phyloP scores from a whole-genome alignment of 495 filamentous ascomycete genomes.

The Chaetomium cochliodes region DNA sequence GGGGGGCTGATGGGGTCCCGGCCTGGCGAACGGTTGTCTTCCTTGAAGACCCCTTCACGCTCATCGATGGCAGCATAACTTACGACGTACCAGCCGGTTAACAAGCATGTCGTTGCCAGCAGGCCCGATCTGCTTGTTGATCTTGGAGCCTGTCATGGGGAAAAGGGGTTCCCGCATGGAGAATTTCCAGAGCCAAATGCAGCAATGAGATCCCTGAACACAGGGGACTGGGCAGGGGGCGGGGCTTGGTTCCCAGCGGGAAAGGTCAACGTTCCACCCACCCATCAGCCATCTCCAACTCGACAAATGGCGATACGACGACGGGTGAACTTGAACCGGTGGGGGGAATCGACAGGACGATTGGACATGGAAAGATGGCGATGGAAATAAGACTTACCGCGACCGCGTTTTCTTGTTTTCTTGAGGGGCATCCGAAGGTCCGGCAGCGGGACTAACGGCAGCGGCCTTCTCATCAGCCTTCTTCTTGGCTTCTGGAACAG shows the following conservation, averaged over 20 bases:
- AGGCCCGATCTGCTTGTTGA: not conserved
- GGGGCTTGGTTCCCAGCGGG: not conserved
- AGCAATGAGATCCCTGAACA: not conserved
- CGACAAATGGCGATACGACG: conserved; percentile 5
- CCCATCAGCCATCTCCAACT: conserved; percentile 9
- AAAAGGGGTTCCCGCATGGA: not conserved
- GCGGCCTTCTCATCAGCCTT: not conserved
- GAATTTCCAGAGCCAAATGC: not conserved
- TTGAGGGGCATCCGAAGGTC: not conserved
- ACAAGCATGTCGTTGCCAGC: conserved; percentile 3
- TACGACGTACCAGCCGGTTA: too few species aligned
- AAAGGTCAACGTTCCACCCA: conserved; percentile 7
- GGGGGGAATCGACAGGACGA: not conserved
- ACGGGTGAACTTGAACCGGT: not conserved
- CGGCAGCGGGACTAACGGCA: not conserved
- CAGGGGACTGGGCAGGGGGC: not conserved
- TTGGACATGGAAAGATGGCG: not conserved
- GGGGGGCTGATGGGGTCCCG: not conserved
- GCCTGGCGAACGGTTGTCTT: conserved; percentile 5
- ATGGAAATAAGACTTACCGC: conserved; percentile 8
- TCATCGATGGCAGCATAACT: not conserved
- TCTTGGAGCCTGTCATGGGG: not conserved
- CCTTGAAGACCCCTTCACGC: conserved; percentile 1
- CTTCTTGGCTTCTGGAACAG: not conserved
- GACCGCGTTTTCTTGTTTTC: conserved; percentile 1